Evolutionary conservation across 2,329 filamentous ascomycete species (phyloP), one percentile per base, ranked within the genome.

Genomic region (Akanthomyces dipterigenus): DNA sequence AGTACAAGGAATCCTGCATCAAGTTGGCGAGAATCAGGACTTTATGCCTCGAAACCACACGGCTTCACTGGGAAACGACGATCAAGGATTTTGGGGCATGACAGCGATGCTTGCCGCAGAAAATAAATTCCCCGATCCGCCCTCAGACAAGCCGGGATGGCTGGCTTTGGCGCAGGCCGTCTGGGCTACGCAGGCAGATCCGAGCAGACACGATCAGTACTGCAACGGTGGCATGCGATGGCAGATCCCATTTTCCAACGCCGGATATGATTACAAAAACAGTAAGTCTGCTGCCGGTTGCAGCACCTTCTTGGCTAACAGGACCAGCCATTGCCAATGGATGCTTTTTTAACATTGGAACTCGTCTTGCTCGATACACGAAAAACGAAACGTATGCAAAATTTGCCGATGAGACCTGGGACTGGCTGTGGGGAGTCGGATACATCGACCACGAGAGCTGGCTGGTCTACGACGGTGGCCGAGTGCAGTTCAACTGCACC

Each of bases 251-350:
- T 77, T 83, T 1, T 87, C 88, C 65, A 91, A 93, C 69, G 80
- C 78, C 34, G 90, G 90, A 26, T 95, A 90, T 72, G 82, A 87
- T 69, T 92, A 93, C 78, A 95, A 87, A 72, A 87, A 87, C 69
- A 81, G 78, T 80, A 71, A 36, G 74, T 56, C 8, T 16, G 26
- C 11, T 20, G 12, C 26, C 34, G 11, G 36, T 42, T 16, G 8
- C 26, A 22, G 28, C 22, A 22, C 18, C 31, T 20, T 24, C 24
- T 6, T 24, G 3, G 24, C 58, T 55, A 9, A 50, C 12, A 2
- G 18, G 5, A 3, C 3, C 43, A 81, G 81, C 81, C 43, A 82
- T 87, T 64, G 82, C 85, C 9, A 87, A 86, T 65, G 84, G 81
- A 49, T 82, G 81, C 65, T 85, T 86, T 70, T 87, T 88, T 75